Evolutionary conservation across 441 rosid species (phyloP), one percentile per base, ranked within the genome.

Genomic region (Geranium incanum): DNA sequence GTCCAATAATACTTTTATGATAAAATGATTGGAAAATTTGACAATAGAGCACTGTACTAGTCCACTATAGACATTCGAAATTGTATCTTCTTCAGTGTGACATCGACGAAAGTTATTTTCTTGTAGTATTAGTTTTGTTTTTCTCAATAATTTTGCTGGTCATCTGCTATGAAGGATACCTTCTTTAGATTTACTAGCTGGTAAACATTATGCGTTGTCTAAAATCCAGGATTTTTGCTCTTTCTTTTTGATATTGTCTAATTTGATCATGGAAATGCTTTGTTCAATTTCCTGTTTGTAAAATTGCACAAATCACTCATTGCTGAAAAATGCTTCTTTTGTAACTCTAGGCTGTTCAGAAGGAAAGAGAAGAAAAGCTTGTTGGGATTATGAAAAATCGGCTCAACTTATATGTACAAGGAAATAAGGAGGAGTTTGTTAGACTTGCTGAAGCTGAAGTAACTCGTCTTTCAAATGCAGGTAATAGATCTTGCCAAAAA

Each of bases 281-380:
- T 45, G n/a, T 45, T 45, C 52, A 45, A 45, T 45, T 45, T 9
- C 52, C 9, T 45, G 52, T 45, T 45, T 52, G 19, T 12, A 52
- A 52, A 52, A 52, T 52, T 13, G 59, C 59, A 12, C 18, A 13
- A n/a, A 52, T 52, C 6, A 52, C 59, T n/a, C 15, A 52, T 5
- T 52, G 19, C 60, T 52, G 60, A 6, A n/a, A 52, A 52, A 52
- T 52, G 18, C 15, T n/a, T 52, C 21, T 50, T 52, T 52, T 52
- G 19, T 52, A 52, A 52, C 70, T 68, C 21, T 85, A 94, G 99
- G 74, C 76, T 85, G 89, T 94, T 63, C 99, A 94, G 84, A 94
- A 81, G 85, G 99, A 94, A 77, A 86, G 99, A 81, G 99, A 92
- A 83, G 97, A 94, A 66, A 94, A 85, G 70, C 99, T 94, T 72